phyloP scores from a whole-genome alignment of 306 rosid genomes.

The Pterocarpus santalinus region DNA sequence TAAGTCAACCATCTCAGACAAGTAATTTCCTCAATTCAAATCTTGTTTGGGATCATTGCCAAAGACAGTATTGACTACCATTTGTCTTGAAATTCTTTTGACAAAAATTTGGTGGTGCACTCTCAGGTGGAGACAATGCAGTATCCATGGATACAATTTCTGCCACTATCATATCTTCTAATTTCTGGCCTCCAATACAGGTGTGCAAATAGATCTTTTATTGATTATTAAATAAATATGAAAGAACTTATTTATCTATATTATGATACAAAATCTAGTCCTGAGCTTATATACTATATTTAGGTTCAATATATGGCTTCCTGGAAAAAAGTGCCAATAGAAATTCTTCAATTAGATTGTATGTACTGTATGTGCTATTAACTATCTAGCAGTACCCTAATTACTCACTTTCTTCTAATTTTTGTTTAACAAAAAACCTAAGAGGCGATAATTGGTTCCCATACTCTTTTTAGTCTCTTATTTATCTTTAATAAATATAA shows the following conservation, averaged over 20 bases:
- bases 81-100: conserved; percentile 33
- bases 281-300: conserved; percentile 26
- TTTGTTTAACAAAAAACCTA: conserved; percentile 33
- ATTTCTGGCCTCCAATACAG: conserved; percentile 99
- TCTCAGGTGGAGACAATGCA: conserved; percentile 59
- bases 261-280: conserved; percentile 10
- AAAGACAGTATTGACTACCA: conserved; percentile 13
- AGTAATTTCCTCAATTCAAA: conserved; percentile 51
- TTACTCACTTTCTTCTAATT: not conserved
- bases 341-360: not conserved
- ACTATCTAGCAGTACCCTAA: not conserved
- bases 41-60: conserved; percentile 30
- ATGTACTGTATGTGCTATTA: not conserved
- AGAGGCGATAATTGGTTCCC: conserved; percentile 18
- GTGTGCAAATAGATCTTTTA: conserved; percentile 43
- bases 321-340: conserved; percentile 6
- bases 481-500: conserved; percentile 29
- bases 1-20: conserved; percentile 61
- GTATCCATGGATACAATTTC: conserved; percentile 76
- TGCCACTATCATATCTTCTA: conserved; percentile 86
- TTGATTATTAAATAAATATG: conserved; percentile 7
- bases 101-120: conserved; percentile 28
- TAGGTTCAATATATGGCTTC: conserved; percentile 25
- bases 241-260: not conserved
- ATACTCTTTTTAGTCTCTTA: conserved; percentile 8